Percentiles rank a stretch among this genome's conserved stretches.
These are phyloP conservation scores for Brassica carinata DNA, from an alignment of 345 rosid genomes.

Conservation along the genomic window DNA sequence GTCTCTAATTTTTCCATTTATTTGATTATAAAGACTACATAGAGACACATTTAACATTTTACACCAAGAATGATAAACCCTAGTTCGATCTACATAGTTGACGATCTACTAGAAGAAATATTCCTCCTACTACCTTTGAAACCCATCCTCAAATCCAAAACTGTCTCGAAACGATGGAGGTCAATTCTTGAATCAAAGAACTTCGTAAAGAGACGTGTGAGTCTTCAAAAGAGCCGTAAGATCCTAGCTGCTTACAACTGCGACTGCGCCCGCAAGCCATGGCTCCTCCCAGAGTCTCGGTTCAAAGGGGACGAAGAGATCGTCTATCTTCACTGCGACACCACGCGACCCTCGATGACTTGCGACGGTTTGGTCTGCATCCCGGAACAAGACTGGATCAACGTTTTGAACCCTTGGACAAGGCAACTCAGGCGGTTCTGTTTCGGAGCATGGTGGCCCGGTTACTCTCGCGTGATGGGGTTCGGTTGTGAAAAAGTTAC, in stretches of 20 bases:
- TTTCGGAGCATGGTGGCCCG: background rate
- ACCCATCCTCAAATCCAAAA: background rate
- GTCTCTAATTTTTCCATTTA: background rate
- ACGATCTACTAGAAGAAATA: background rate
- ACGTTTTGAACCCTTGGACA: constrained; percentile 7
- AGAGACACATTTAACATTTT: background rate
- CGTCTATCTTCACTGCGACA: background rate
- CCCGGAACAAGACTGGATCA: background rate
- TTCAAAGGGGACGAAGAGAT: constrained; percentile 5
- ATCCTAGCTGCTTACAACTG: constrained; percentile 5
- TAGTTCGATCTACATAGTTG: constrained; percentile 6
- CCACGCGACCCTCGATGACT: background rate
- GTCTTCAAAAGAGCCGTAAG: constrained; percentile 3
- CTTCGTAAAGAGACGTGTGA: background rate
- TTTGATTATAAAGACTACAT: background rate
- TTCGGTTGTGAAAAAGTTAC: constrained; percentile 7
- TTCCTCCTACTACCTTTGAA: background rate
- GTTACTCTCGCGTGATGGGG: background rate
- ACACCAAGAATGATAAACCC: background rate
- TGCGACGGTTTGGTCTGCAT: constrained; percentile 15
- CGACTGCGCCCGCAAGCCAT: background rate
- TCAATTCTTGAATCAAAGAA: background rate
- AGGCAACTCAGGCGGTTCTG: background rate
- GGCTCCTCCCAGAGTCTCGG: background rate
- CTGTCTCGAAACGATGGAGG: constrained; percentile 1